Percentiles rank a stretch among this genome's conserved stretches.
These are phyloP conservation scores for Trichoderma brevicompactum DNA, from an alignment of 2,329 filamentous ascomycete genomes.

Conservation along the genomic window DNA sequence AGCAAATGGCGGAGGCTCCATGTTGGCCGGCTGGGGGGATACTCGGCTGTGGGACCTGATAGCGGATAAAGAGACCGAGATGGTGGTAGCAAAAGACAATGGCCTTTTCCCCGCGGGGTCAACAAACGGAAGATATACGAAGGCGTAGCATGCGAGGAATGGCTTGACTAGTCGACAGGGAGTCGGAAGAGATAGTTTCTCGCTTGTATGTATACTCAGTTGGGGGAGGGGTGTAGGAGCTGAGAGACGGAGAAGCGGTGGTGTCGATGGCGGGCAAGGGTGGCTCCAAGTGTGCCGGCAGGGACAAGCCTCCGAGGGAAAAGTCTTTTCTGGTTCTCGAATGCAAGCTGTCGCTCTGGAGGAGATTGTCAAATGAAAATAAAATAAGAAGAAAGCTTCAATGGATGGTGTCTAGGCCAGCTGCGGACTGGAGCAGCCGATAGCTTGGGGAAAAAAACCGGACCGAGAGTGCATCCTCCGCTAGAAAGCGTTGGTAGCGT, in stretches of 20 bases:
- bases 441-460: slow-evolving; percentile 28
- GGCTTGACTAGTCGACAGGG: slow-evolving; percentile 11
- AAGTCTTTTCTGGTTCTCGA: slow-evolving; percentile 3
- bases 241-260: slow-evolving; percentile 16
- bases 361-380: slow-evolving; percentile 19
- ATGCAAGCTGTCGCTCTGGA: neutral
- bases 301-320: slow-evolving; percentile 6
- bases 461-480: slow-evolving; percentile 25
- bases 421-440: slow-evolving; percentile 20
- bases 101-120: slow-evolving; percentile 28
- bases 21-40: slow-evolving; percentile 25
- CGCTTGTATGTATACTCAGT: slow-evolving; percentile 20
- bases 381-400: slow-evolving; percentile 9
- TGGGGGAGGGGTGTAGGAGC: slow-evolving; percentile 9
- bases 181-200: slow-evolving; percentile 2
- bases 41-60: slow-evolving; percentile 24
- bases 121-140: slow-evolving; percentile 10
- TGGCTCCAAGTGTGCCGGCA: neutral
- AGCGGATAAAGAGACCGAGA: slow-evolving; percentile 28
- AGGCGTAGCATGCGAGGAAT: slow-evolving; percentile 23
- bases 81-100: slow-evolving; percentile 25
- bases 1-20: slow-evolving; percentile 29
- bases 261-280: slow-evolving; percentile 14
- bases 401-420: slow-evolving; percentile 11
- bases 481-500: slow-evolving; percentile 17